Conservation (phyloP, 106 monocot genomes). For the Dendrobium officinale region DNA sequence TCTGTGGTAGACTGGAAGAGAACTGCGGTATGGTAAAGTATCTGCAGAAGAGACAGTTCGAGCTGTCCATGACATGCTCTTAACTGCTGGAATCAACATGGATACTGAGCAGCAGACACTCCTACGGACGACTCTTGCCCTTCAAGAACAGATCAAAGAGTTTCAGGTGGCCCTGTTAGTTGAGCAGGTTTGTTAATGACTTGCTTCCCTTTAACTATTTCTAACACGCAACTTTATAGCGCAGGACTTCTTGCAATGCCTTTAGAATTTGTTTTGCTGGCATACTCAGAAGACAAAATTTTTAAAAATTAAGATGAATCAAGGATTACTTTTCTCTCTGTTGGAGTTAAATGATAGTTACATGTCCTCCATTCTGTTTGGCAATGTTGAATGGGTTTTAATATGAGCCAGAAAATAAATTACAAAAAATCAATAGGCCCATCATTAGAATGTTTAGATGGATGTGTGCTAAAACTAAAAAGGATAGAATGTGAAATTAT, state of each 20-base stretch:
- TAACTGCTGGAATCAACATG: constrained; percentile 68
- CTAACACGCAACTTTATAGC: background rate
- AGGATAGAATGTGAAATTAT: background rate
- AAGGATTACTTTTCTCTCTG: background rate
- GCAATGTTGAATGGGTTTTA: background rate
- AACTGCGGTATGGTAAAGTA: constrained; percentile 64
- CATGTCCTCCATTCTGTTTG: background rate
- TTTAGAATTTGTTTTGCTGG: background rate
- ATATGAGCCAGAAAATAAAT: background rate
- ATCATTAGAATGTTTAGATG: background rate
- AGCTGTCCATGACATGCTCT: constrained; percentile 94
- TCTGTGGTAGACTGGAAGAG: constrained; percentile 26
- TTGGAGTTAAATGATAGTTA: background rate
- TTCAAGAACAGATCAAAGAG: constrained; percentile 86
- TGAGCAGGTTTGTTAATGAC: constrained; percentile 69
- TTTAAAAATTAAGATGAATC: background rate
- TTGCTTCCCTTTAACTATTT: background rate
- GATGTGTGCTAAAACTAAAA: background rate
- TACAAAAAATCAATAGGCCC: background rate
- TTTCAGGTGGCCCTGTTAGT: constrained; percentile 78
- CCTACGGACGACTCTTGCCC: constrained; percentile 55
- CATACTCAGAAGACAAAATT: background rate
- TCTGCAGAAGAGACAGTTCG: constrained; percentile 75
- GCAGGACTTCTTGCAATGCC: background rate
- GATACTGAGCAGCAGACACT: constrained; percentile 78